Evolutionary conservation across 2,329 filamentous ascomycete genomes (phyloP).

Genomic region (Amauroascus niger): DNA sequence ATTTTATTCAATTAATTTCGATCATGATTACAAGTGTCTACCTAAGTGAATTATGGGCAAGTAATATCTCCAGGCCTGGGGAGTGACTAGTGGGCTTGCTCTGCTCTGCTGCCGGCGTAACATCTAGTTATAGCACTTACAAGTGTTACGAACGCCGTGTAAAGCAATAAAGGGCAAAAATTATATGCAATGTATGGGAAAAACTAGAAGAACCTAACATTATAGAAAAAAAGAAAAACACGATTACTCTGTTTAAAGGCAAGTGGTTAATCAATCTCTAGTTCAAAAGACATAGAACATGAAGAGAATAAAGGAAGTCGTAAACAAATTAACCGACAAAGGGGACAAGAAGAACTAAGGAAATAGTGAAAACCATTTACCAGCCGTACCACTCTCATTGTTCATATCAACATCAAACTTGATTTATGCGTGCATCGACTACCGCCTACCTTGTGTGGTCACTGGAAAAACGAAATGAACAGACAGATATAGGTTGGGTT

Average conservation of each 20-base stretch:
- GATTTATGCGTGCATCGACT: constrained; percentile 4
- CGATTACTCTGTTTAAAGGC: background rate
- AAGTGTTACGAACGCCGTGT: too few relatives aligned
- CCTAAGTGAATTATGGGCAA: too few relatives aligned
- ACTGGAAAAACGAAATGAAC: background rate
- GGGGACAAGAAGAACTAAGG: background rate
- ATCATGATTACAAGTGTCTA: too few relatives aligned
- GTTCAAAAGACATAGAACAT: background rate
- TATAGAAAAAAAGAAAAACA: background rate
- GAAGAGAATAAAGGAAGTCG: background rate
- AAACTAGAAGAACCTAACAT: background rate
- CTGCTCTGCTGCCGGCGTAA: too few relatives aligned
- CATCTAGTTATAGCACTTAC: too few relatives aligned
- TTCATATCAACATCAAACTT: constrained; percentile 12
- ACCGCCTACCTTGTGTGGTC: constrained; percentile 1
- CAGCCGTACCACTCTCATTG: constrained; percentile 11
- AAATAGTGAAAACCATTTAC: constrained; percentile 17
- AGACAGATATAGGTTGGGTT: background rate
- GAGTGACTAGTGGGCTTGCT: too few relatives aligned
- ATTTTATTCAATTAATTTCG: too few relatives aligned
- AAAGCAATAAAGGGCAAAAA: too few relatives aligned
- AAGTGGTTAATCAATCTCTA: background rate
- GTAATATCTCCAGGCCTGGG: too few relatives aligned
- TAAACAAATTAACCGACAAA: background rate
- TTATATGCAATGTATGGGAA: too few relatives aligned